These are phyloP conservation scores for Yamadazyma diospyri DNA, from an alignment of 1,139 yeast genomes.

Conservation along the genomic window DNA sequence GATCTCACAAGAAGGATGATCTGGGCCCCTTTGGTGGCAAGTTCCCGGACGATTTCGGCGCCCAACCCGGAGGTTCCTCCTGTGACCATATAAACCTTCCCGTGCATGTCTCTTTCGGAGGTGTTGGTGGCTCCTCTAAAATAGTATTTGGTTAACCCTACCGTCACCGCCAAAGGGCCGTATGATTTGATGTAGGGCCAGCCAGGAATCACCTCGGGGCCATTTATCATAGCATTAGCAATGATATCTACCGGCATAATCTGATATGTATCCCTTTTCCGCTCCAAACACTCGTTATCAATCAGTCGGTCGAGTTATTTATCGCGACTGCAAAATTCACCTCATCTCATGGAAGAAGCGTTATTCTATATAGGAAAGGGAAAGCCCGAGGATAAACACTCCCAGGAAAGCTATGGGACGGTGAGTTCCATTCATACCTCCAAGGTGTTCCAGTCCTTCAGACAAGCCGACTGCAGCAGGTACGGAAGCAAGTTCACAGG, in stretches of 20 bases:
- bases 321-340: slow-evolving; percentile 1
- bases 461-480: slow-evolving; percentile 50
- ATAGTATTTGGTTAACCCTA: slow-evolving; percentile 59
- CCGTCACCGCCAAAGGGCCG: slow-evolving; percentile 29
- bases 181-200: slow-evolving; percentile 54
- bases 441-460: slow-evolving; percentile 46
- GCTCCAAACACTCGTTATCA: no score
- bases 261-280: no score
- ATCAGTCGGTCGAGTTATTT: no score
- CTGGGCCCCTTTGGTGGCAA: slow-evolving; percentile 86
- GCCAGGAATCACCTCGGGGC: slow-evolving; percentile 69
- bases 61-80: slow-evolving; percentile 96
- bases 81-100: slow-evolving; percentile 69
- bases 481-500: slow-evolving; percentile 48
- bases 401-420: slow-evolving; percentile 47
- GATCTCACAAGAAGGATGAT: slow-evolving; percentile 67
- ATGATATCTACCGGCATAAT: slow-evolving; percentile 81
- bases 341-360: slow-evolving; percentile 53
- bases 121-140: slow-evolving; percentile 76
- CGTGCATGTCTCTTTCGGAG: slow-evolving; percentile 91
- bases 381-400: slow-evolving; percentile 42
- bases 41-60: slow-evolving; percentile 64
- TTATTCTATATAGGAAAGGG: slow-evolving; percentile 55
- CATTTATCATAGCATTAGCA: slow-evolving; percentile 63
- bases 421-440: slow-evolving; percentile 51